phyloP scores from a whole-genome alignment of 225 moss, liverwort and hornwort species.

The Bryoerythrophyllum caledonicum region DNA sequence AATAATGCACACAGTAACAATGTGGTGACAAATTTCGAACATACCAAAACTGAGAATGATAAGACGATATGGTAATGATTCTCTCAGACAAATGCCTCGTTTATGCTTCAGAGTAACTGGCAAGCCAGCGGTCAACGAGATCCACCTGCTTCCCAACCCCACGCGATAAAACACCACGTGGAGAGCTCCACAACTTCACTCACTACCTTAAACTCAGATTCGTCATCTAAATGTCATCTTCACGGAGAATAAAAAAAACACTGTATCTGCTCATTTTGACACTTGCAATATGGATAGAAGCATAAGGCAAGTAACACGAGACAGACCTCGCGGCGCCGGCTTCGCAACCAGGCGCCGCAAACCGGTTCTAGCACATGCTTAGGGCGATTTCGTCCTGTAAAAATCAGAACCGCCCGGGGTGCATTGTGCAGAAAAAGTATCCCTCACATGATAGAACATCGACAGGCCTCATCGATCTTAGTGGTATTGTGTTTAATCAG shows the following conservation, averaged over 20 bases:
- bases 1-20: too few species aligned
- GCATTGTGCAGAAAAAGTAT: constrained; percentile 29
- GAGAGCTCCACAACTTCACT: neutral
- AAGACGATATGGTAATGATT: neutral
- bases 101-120: constrained; percentile 28
- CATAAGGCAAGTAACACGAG: constrained; percentile 62
- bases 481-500: constrained; percentile 56
- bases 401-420: constrained; percentile 52
- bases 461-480: constrained; percentile 62
- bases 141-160: neutral
- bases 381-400: constrained; percentile 37
- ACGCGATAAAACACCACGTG: constrained; percentile 18
- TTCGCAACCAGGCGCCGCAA: constrained; percentile 29
- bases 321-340: constrained; percentile 31
- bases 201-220: constrained; percentile 35
- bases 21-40: too few species aligned
- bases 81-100: constrained; percentile 45
- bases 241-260: neutral
- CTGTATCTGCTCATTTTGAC: constrained; percentile 42
- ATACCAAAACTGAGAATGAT: too few species aligned
- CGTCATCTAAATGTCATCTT: constrained; percentile 33
- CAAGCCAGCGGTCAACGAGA: constrained; percentile 22
- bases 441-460: neutral
- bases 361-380: constrained; percentile 46
- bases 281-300: constrained; percentile 36